Conservation (phyloP, 2,329 filamentous ascomycete genomes). For the Albophoma yamanashiensis region DNA sequence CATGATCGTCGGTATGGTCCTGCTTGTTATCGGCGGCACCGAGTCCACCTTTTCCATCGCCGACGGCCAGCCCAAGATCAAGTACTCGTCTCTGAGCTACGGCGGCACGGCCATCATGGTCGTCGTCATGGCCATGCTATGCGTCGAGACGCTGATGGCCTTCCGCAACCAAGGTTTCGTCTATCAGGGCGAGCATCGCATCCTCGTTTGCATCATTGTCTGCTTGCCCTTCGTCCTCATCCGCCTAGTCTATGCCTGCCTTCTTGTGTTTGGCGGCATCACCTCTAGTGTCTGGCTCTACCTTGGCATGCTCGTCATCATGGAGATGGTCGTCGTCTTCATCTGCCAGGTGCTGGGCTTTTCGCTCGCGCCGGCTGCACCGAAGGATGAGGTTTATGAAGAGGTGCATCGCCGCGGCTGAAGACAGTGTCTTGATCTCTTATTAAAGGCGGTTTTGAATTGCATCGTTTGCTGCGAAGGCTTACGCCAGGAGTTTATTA, state of each 20-base stretch:
- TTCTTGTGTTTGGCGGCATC: conserved; percentile 16
- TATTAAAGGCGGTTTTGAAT: no score
- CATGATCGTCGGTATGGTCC: conserved; percentile 27
- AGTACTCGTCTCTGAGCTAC: conserved; percentile 16
- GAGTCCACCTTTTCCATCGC: conserved; percentile 11
- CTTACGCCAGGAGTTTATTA: no score
- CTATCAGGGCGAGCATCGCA: conserved; percentile 41
- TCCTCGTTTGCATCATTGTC: conserved; percentile 31
- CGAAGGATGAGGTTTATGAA: background rate
- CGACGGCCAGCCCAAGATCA: conserved; percentile 12
- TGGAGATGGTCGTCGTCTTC: conserved; percentile 21
- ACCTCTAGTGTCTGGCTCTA: conserved; percentile 15
- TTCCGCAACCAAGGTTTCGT: conserved; percentile 26
- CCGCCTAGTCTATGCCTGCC: conserved; percentile 18
- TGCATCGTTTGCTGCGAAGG: background rate
- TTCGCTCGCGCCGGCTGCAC: conserved; percentile 8
- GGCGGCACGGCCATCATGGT: conserved; percentile 19
- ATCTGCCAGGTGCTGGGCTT: conserved; percentile 20
- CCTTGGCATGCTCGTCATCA: conserved; percentile 18
- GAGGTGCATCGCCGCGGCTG: background rate
- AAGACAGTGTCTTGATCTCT: background rate
- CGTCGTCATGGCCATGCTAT: conserved; percentile 26
- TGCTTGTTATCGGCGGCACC: conserved; percentile 21
- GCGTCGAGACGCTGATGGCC: conserved; percentile 27
- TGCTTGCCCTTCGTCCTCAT: conserved; percentile 23